Base-by-base conservation (phyloP, 1,284 basidiomycete species). In the Naganishia cerealis region DNA sequence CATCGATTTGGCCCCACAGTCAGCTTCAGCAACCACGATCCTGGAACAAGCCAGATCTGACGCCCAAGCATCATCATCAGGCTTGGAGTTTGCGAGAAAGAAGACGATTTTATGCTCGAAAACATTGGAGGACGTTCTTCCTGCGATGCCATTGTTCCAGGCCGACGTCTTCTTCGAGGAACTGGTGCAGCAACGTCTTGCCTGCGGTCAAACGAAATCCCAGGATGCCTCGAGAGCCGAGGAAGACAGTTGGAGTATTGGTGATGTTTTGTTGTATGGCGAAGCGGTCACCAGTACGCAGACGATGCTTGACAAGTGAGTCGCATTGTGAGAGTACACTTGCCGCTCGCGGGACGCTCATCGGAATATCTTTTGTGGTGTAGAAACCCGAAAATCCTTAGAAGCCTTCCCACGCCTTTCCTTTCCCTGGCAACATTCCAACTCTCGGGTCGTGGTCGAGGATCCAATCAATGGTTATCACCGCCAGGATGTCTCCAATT, bases 251-350 rank as follows among this genome's bases (percentile, higher is more conserved):
- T 87, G 87, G 85, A 84, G 84, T 3, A 78, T 89, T 13, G 94
- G 94, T 0, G 90, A 92, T 67, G 84, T 87, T 18, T 76, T 97
- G 43, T 75, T 94, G 24, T 98, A 97, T 74, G 90, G 89, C 29
- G 91, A 97, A 79, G 87, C 88, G 0, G 90, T 98, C 7, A 93
- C 92, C 0, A 94, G 91, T 72, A 99, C 95, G 0, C 95, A 99
- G 80, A 95, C 93, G 0, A 86, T 98, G 86, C 84, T 98, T 1
- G 93, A 97, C 76, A 90, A 88, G 93, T 92, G 71, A 80, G 88
- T 82, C 9, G 55, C 15, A 59, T 48, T 58, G 18, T 50, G 29
- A 58, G 24, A 33, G 6, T 33, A 57, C 61, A 57, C 39, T 50
- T 36, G 54, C 26, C 50, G 43, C 29, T 18, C n/a, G 38, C 21